phyloP scores from a whole-genome alignment of 73 alveolate genomes.

The Durusdinium trenchii region DNA sequence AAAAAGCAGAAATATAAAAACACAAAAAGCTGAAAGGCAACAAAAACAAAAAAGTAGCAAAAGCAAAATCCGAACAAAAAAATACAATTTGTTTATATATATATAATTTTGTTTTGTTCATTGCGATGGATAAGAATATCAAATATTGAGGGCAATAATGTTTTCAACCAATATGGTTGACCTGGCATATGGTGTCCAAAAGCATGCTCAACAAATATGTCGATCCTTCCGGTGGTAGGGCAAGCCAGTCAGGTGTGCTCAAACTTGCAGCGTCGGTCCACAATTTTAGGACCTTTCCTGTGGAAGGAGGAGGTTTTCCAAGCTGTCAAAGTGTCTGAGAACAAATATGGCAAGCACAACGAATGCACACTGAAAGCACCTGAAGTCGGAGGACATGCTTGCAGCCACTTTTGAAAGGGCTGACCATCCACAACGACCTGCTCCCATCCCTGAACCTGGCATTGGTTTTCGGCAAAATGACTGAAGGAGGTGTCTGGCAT shows the following conservation, averaged over 20 bases:
- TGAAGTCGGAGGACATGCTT: neutral
- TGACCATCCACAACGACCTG: conserved; percentile 32
- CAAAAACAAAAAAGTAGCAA: too few relatives aligned
- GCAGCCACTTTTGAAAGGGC: conserved; percentile 43
- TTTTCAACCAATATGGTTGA: neutral
- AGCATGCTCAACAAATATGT: neutral
- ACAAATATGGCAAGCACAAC: too few relatives aligned
- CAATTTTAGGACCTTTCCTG: neutral
- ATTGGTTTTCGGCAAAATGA: too few relatives aligned
- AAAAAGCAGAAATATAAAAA: too few relatives aligned
- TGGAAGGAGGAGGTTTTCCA: too few relatives aligned
- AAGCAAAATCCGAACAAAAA: neutral
- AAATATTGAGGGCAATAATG: conserved; percentile 11
- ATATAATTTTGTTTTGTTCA: neutral
- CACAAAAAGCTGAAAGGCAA: too few relatives aligned
- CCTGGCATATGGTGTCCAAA: neutral
- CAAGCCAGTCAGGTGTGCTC: conserved; percentile 28
- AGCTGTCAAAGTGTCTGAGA: too few relatives aligned
- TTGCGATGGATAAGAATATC: conserved; percentile 40
- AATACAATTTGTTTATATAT: neutral
- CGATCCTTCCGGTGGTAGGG: neutral
- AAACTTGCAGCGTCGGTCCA: conserved; percentile 56
- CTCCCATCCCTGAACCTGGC: conserved; percentile 93
- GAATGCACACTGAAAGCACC: conserved; percentile 21
- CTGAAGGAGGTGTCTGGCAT: too few relatives aligned